Evolutionary conservation across 2,329 filamentous ascomycete genomes (phyloP).

Genomic region (Alternaria postmessia): DNA sequence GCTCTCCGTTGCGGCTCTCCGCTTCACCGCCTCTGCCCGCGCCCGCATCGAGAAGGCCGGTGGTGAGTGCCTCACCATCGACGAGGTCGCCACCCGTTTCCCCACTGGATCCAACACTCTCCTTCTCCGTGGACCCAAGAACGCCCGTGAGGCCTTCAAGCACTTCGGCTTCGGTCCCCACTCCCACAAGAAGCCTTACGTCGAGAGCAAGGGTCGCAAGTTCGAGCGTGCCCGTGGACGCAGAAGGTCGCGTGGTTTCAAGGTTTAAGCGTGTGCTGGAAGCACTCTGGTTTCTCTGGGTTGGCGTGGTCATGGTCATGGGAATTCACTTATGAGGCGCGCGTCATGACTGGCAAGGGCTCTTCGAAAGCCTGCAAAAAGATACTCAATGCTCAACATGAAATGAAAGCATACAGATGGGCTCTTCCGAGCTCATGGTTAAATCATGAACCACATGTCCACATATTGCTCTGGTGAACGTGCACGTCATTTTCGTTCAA

Average conservation of each 20-base stretch:
- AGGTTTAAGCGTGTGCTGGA: conserved; percentile 76
- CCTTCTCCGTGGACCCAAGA: conserved; percentile 97
- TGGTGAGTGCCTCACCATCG: conserved; percentile 93
- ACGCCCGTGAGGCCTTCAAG: conserved; percentile 96
- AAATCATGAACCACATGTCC: conserved; percentile 36
- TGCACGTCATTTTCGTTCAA: background rate
- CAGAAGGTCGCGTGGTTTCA: conserved; percentile 98
- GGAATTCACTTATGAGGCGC: conserved; percentile 47
- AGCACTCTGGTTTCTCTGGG: conserved; percentile 48
- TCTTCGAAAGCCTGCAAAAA: conserved; percentile 47
- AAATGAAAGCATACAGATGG: conserved; percentile 45
- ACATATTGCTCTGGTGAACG: conserved; percentile 2
- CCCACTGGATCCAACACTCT: conserved; percentile 97
- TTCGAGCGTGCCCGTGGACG: conserved; percentile 99
- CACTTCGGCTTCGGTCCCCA: conserved; percentile 99
- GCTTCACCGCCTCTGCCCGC: conserved; percentile 95
- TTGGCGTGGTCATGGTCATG: conserved; percentile 49
- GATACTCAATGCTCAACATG: conserved; percentile 48
- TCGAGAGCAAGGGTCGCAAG: conserved; percentile 99
- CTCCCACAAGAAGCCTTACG: conserved; percentile 98
- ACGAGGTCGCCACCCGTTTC: conserved; percentile 94
- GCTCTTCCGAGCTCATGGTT: conserved; percentile 45
- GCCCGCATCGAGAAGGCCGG: conserved; percentile 92
- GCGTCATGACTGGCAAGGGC: conserved; percentile 48
- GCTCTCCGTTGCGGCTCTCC: conserved; percentile 90